Conservation (phyloP, 2,329 filamentous ascomycete species). For the Raffaelea albimanens region DNA sequence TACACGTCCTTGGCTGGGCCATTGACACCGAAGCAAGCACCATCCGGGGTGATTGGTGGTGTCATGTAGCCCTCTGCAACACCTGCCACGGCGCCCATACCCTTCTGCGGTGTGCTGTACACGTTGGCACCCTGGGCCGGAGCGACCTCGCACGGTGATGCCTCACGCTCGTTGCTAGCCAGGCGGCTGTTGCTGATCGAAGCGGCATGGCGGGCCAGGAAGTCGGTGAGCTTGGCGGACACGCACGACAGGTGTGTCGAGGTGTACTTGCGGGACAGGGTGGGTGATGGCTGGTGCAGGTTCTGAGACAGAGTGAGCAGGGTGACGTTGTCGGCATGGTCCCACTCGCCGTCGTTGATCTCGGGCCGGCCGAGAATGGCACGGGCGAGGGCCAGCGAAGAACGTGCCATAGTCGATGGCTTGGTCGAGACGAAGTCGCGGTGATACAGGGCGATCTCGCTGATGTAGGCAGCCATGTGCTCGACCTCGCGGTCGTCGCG, state of each 20-base stretch:
- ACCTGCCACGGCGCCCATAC: constrained; percentile 49
- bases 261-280: constrained; percentile 51
- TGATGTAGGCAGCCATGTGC: constrained; percentile 89
- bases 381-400: constrained; percentile 75
- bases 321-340: constrained; percentile 59
- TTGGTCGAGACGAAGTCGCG: constrained; percentile 91
- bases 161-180: constrained; percentile 17
- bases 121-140: constrained; percentile 47
- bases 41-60: constrained; percentile 76
- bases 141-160: constrained; percentile 48
- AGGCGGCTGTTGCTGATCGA: constrained; percentile 13
- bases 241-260: constrained; percentile 42
- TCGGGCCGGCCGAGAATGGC: constrained; percentile 78
- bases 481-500: constrained; percentile 75
- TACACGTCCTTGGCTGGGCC: constrained; percentile 36
- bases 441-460: constrained; percentile 92
- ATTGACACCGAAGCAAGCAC: constrained; percentile 41
- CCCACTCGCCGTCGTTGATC: constrained; percentile 67
- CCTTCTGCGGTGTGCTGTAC: constrained; percentile 74
- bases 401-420: constrained; percentile 82
- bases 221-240: constrained; percentile 46
- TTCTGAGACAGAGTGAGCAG: constrained; percentile 50
- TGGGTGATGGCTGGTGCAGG: constrained; percentile 48
- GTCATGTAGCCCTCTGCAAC: constrained; percentile 71
- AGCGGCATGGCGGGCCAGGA: constrained; percentile 49